Evolutionary conservation across 441 rosid species (phyloP), one percentile per base, ranked within the genome.

Genomic region (Theobroma grandiflorum): DNA sequence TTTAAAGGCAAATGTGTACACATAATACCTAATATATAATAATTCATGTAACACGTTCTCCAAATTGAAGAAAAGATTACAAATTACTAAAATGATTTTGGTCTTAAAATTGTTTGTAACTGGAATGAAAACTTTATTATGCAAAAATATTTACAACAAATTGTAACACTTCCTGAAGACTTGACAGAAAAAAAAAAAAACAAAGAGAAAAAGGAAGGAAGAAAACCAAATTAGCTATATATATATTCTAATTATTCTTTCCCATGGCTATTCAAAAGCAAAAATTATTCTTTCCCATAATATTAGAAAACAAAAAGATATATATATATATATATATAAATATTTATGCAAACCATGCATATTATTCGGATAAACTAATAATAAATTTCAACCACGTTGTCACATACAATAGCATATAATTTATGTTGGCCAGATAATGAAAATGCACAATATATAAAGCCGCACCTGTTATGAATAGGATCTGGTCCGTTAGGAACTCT

Each of bases 391-490:
- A 47, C 10, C 11, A 47, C 11, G 50, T 47, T 47, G 52, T 4
- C 52, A 26, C 31, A 26, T 26, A 26, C 31, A 22, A 22, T 42
- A 26, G 37, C 14, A 59, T 10, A 59, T 53, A 59, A 42, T 26
- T 57, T 22, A 59, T 58, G 20, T 20, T 61, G 64, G 37, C 64
- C 11, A 10, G n/a, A 61, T 31, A 62, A 33, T 38, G 47, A 66
- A 75, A 43, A 78, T 40, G 63, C 31, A 9, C 38, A 40, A 33
- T 8, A n/a, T 20, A 26, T 9, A 49, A 20, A 16, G 62, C 53
- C 26, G 78, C 79, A 94, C 98, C 98, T 93, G 91, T 94, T 95
- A 67, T 94, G 99, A 83, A 93, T 94, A 84, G 99, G 98, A 88
- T 95, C 99, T 11, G 97, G 93, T 66, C 98, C 99, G 68, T 91